Conservation (phyloP, 1,284 basidiomycete species). For the Hypsizygus ulmarius region DNA sequence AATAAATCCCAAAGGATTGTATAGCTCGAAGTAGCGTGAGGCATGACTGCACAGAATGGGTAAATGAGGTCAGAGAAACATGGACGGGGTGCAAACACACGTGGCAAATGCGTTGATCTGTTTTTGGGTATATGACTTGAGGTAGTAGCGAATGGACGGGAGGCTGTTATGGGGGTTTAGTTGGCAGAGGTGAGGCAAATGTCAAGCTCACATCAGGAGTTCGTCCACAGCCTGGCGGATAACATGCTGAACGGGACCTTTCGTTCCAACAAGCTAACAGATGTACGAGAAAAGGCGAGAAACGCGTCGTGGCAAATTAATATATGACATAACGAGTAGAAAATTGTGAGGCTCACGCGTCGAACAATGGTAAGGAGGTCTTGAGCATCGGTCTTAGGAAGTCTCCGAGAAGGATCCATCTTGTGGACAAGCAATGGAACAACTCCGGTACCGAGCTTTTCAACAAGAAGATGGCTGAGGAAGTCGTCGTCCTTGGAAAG, state of each 20-base stretch:
- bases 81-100: constrained; percentile 43
- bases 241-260: constrained; percentile 50
- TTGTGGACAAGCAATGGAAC: constrained; percentile 80
- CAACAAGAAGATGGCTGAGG: constrained; percentile 79
- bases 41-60: constrained; percentile 59
- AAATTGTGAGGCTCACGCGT: constrained; percentile 57
- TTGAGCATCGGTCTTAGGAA: constrained; percentile 67
- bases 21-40: constrained; percentile 82
- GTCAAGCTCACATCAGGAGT: constrained; percentile 60
- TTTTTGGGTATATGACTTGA: constrained; percentile 67
- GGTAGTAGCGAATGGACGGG: constrained; percentile 68
- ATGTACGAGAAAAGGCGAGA: constrained; percentile 18
- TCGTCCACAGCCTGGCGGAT: constrained; percentile 70
- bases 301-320: constrained; percentile 30
- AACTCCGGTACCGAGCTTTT: constrained; percentile 74
- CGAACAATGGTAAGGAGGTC: constrained; percentile 67
- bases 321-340: constrained; percentile 23
- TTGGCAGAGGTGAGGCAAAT: constrained; percentile 17
- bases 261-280: constrained; percentile 56
- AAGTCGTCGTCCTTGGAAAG: constrained; percentile 85
- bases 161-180: constrained; percentile 44
- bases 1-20: constrained; percentile 76
- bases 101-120: constrained; percentile 87
- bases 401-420: constrained; percentile 71
- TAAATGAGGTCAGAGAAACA: constrained; percentile 24